Evolutionary conservation across 1,284 basidiomycete genomes (phyloP).

Genomic region (Moesziomyces globuligerus): DNA sequence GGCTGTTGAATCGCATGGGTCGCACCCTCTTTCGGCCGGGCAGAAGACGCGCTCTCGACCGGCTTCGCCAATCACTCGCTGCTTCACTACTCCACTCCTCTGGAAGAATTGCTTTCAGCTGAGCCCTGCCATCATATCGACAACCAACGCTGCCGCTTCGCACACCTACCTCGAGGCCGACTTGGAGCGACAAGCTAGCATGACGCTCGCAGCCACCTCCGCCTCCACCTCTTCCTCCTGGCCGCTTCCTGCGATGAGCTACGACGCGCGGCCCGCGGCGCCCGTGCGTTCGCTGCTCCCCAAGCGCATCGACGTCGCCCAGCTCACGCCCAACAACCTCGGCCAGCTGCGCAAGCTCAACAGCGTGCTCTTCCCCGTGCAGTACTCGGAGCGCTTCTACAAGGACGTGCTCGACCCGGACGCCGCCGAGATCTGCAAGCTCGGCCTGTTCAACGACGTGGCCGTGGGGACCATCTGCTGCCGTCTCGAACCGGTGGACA

Average conservation of each 20-base stretch:
- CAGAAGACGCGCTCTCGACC: too few relatives aligned
- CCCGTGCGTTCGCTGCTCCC: conserved; percentile 39
- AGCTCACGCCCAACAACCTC: conserved; percentile 64
- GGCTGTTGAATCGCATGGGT: too few relatives aligned
- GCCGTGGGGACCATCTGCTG: conserved; percentile 67
- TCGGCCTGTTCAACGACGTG: conserved; percentile 69
- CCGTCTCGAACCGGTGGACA: conserved; percentile 60
- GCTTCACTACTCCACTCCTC: background rate
- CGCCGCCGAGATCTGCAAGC: conserved; percentile 55
- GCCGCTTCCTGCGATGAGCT: conserved; percentile 49
- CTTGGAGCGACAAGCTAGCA: conserved; percentile 16
- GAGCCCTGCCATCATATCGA: too few relatives aligned
- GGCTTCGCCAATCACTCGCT: too few relatives aligned
- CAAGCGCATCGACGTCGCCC: conserved; percentile 49
- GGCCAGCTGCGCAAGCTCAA: conserved; percentile 65
- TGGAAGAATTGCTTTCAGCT: conserved; percentile 1
- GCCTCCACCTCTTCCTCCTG: conserved; percentile 20
- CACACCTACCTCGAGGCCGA: background rate
- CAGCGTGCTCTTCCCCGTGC: conserved; percentile 61
- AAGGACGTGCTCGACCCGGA: conserved; percentile 58
- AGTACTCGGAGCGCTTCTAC: conserved; percentile 64
- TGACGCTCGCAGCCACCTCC: conserved; percentile 11
- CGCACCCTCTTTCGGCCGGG: too few relatives aligned
- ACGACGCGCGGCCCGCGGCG: conserved; percentile 43
- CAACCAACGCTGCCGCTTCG: background rate